Percentiles rank a stretch among this genome's conserved stretches.
phyloP scores from a whole-genome alignment of 2,329 filamentous ascomycete species.

The Pseudonectria buxi region DNA sequence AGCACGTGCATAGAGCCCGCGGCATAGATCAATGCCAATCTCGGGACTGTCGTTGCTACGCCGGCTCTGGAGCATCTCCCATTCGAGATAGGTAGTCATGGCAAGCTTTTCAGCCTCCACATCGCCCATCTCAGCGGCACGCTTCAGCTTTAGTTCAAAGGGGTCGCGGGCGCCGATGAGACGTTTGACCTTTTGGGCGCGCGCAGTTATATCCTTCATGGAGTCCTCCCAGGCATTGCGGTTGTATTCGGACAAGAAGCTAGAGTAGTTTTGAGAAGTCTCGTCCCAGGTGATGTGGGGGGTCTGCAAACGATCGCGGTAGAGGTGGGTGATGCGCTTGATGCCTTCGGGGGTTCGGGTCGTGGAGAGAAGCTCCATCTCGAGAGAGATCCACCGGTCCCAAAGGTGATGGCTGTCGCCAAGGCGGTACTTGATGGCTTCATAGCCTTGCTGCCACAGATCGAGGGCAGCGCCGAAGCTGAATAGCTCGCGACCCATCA shows the following conservation, averaged over 20 bases:
- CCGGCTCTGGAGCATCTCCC: slow-evolving; percentile 64
- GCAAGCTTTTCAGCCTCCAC: slow-evolving; percentile 43
- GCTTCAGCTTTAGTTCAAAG: slow-evolving; percentile 59
- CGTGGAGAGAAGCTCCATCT: slow-evolving; percentile 59
- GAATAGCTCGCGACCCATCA: slow-evolving; percentile 65
- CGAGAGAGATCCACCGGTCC: slow-evolving; percentile 69
- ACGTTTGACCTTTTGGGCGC: slow-evolving; percentile 58
- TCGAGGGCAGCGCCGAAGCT: slow-evolving; percentile 58
- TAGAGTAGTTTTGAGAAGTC: slow-evolving; percentile 68
- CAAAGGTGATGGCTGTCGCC: slow-evolving; percentile 72
- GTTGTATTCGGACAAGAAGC: slow-evolving; percentile 66
- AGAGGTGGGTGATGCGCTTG: slow-evolving; percentile 61
- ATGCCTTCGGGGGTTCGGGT: slow-evolving; percentile 50
- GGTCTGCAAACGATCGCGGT: slow-evolving; percentile 61
- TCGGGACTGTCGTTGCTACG: slow-evolving; percentile 39
- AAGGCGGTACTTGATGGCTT: slow-evolving; percentile 66
- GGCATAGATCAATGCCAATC: slow-evolving; percentile 44
- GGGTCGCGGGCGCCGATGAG: slow-evolving; percentile 55
- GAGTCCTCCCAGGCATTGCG: slow-evolving; percentile 63
- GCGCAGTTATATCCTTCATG: slow-evolving; percentile 62
- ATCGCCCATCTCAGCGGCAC: slow-evolving; percentile 51
- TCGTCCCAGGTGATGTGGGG: slow-evolving; percentile 70
- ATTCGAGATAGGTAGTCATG: slow-evolving; percentile 69
- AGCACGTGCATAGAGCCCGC: slow-evolving; percentile 72
- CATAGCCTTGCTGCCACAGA: slow-evolving; percentile 65